Conservation (phyloP, 495 filamentous ascomycete genomes). For the Bacidia gigantensis region DNA sequence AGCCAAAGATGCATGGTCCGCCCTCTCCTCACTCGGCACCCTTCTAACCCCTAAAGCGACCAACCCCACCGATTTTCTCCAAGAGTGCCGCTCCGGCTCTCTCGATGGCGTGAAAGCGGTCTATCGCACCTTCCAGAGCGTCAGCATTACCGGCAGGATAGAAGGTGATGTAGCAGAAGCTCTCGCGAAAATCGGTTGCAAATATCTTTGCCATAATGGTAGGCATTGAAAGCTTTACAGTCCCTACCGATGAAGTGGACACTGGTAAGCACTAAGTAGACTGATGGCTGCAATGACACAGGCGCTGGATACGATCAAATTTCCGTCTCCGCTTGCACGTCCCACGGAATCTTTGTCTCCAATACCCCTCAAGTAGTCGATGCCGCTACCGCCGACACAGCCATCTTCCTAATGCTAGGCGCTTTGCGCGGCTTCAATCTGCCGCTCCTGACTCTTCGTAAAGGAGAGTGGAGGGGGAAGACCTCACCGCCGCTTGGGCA, state of each 20-base stretch:
- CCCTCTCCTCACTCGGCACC: slow-evolving; percentile 36
- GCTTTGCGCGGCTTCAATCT: slow-evolving; percentile 58
- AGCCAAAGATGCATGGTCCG: slow-evolving; percentile 35
- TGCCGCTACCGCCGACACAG: slow-evolving; percentile 67
- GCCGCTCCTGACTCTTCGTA: slow-evolving; percentile 45
- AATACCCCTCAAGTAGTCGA: slow-evolving; percentile 73
- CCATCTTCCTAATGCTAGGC: slow-evolving; percentile 64
- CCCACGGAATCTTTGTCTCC: slow-evolving; percentile 50
- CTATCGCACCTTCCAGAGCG: slow-evolving; percentile 67
- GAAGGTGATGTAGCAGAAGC: slow-evolving; percentile 51
- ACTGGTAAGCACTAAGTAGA: too few relatives aligned
- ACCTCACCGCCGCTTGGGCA: slow-evolving; percentile 35
- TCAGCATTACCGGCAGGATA: slow-evolving; percentile 51
- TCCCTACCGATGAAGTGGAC: too few relatives aligned
- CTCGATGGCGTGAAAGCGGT: slow-evolving; percentile 52
- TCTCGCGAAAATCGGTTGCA: slow-evolving; percentile 36
- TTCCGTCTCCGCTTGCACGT: slow-evolving; percentile 54
- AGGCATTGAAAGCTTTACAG: too few relatives aligned
- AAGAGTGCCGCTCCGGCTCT: slow-evolving; percentile 54
- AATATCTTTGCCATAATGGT: slow-evolving; percentile 44
- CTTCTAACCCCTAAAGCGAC: slow-evolving; percentile 33
- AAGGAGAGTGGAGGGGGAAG: slow-evolving; percentile 43
- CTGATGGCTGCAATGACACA: too few relatives aligned
- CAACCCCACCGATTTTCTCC: slow-evolving; percentile 55
- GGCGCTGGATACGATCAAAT: slow-evolving; percentile 76